Conservation (phyloP, 208 protist genomes). For the Strigomonas culicis region DNA sequence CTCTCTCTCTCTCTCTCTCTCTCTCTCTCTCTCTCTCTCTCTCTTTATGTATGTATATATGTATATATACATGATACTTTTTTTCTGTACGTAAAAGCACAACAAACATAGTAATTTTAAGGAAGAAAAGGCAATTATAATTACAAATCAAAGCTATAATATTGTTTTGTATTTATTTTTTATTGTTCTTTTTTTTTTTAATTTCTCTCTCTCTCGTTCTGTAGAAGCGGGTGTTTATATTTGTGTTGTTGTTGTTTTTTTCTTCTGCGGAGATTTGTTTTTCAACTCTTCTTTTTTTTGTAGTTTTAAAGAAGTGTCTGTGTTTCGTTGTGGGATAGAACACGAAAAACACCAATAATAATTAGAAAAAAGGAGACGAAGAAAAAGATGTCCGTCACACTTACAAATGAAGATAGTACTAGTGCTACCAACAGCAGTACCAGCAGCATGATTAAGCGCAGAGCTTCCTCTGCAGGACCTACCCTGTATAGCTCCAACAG, state of each 20-base stretch:
- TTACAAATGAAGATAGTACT: no score
- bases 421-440: no score
- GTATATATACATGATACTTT: neutral
- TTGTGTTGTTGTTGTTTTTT: no score
- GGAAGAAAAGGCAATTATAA: neutral
- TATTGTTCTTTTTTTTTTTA: neutral
- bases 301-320: neutral
- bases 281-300: no score
- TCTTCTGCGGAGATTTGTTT: no score
- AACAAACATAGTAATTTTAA: neutral
- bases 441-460: no score
- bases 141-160: neutral
- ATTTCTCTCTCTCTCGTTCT: neutral
- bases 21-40: constrained; percentile 9
- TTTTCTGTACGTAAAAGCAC: neutral
- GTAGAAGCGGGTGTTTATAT: no score
- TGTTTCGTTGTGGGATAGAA: no score
- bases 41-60: neutral
- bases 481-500: neutral
- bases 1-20: no score
- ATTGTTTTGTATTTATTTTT: constrained; percentile 2
- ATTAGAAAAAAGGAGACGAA: neutral
- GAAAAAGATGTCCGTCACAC: no score
- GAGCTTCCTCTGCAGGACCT: constrained; percentile 1
- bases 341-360: neutral